Conservation (phyloP, 2,329 filamentous ascomycete genomes). For the Coniochaeta sp. region DNA sequence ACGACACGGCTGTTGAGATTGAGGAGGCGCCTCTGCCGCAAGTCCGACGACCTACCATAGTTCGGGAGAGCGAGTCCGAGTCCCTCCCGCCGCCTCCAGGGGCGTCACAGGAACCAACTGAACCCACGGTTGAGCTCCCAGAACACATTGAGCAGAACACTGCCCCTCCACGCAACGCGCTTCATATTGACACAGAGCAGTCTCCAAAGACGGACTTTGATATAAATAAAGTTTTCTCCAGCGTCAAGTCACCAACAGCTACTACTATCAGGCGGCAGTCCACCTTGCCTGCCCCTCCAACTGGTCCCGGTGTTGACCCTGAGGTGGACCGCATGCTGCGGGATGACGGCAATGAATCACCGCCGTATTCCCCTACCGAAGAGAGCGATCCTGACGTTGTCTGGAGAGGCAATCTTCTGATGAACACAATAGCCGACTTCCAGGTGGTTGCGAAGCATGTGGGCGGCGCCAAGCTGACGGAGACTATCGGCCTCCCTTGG, state of each 20-base stretch:
- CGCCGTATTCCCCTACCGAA: constrained; percentile 77
- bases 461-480: constrained; percentile 72
- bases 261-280: constrained; percentile 40
- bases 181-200: constrained; percentile 36
- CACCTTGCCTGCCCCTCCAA: constrained; percentile 32
- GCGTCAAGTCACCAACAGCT: constrained; percentile 66
- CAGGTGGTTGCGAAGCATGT: constrained; percentile 72
- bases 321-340: constrained; percentile 87
- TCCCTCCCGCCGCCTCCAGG: constrained; percentile 11
- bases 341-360: constrained; percentile 72
- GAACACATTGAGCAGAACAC: constrained; percentile 13
- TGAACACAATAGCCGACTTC: constrained; percentile 73
- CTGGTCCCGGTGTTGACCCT: constrained; percentile 65
- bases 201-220: constrained; percentile 64
- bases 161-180: constrained; percentile 17
- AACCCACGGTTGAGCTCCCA: constrained; percentile 15
- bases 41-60: constrained; percentile 22
- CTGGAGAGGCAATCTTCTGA: constrained; percentile 70
- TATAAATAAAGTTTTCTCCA: constrained; percentile 78
- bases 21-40: constrained; percentile 31
- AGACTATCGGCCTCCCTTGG: constrained; percentile 52
- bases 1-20: constrained; percentile 43
- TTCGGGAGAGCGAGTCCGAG: constrained; percentile 15
- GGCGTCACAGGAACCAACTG: constrained; percentile 10
- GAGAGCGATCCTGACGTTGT: constrained; percentile 64